Evolutionary conservation across 257 asterid species (phyloP).

Genomic region (Voacanga thouarsii): DNA sequence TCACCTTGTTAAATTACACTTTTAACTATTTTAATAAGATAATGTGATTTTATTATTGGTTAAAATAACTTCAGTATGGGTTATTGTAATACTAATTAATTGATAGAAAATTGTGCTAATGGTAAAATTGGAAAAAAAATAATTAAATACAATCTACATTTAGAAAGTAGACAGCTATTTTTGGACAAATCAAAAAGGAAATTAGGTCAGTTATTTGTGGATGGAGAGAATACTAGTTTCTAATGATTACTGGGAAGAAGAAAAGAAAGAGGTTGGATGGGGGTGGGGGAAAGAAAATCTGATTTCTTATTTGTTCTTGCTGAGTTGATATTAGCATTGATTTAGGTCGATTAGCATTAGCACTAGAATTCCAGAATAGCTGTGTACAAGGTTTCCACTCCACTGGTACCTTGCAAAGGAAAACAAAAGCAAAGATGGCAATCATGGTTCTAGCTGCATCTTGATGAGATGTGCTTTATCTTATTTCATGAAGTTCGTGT

Average conservation of each 20-base stretch:
- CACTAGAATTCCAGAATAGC: not conserved
- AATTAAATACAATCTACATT: too few relatives aligned
- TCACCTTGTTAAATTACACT: too few relatives aligned
- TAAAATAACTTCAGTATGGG: too few relatives aligned
- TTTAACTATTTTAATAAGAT: too few relatives aligned
- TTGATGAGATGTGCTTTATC: not conserved
- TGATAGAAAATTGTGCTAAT: too few relatives aligned
- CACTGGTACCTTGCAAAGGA: not conserved
- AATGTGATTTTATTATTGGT: too few relatives aligned
- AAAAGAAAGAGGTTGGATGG: not conserved
- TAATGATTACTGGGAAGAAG: not conserved
- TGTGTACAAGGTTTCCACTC: not conserved
- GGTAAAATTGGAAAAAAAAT: too few relatives aligned
- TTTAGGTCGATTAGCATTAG: not conserved
- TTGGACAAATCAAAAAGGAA: too few relatives aligned
- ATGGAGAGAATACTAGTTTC: too few relatives aligned
- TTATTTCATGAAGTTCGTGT: not conserved
- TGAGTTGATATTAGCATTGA: not conserved
- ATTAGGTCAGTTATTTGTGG: too few relatives aligned
- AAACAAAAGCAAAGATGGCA: not conserved
- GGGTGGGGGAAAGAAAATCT: not conserved
- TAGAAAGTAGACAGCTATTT: too few relatives aligned
- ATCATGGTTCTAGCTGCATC: not conserved
- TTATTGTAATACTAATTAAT: too few relatives aligned
- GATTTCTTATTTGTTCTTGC: not conserved